Conservation (phyloP, 1,284 basidiomycete species). For the Marasmius tenuissimus region DNA sequence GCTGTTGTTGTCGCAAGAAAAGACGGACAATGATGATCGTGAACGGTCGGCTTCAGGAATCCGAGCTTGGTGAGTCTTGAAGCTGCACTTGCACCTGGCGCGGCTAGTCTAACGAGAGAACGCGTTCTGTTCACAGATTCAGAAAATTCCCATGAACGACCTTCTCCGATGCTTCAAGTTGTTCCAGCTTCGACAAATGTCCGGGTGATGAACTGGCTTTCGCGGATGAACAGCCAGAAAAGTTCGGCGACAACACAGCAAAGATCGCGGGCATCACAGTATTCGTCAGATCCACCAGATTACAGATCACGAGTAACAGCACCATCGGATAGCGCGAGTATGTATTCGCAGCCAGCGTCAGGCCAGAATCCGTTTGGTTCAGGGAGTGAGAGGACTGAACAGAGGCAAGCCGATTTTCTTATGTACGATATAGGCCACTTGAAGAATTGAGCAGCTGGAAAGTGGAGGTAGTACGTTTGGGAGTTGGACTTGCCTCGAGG, state of each 20-base stretch:
- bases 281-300: background rate
- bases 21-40: background rate
- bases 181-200: background rate
- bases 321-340: background rate
- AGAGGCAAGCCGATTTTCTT: background rate
- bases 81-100: background rate
- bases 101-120: background rate
- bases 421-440: background rate
- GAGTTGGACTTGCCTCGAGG: too few relatives aligned
- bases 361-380: background rate
- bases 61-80: background rate
- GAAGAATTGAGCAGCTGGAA: background rate
- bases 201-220: background rate
- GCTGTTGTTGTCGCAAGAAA: background rate
- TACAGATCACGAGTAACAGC: background rate
- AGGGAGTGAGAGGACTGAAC: background rate
- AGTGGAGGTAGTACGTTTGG: too few relatives aligned
- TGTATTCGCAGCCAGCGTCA: background rate
- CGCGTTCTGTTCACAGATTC: background rate
- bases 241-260: background rate
- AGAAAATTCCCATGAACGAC: background rate
- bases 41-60: background rate
- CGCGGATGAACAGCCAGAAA: background rate
- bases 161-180: background rate
- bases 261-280: background rate